Base-by-base conservation (phyloP, 179 eudicot species). In the Spinacia oleracea region DNA sequence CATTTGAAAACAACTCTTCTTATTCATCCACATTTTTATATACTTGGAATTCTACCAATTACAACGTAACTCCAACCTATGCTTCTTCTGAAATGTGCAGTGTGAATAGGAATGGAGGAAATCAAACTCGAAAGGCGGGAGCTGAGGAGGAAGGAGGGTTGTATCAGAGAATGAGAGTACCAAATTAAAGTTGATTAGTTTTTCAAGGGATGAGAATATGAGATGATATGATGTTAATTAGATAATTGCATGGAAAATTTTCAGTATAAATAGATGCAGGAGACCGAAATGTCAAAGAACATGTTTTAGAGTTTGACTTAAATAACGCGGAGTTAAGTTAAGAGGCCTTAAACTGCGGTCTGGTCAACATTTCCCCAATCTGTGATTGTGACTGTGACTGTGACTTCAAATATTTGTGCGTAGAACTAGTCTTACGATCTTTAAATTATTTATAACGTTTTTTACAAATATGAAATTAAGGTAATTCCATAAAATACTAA, bases 291-390 rank as follows among this genome's bases (percentile, higher is more conserved):
- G 60, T 27, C 42, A 60, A 25, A 55, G 18, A 50, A 29, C 20
- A 50, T 72, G 43, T 34, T 29, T 7, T 48, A 29, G 27, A 48
- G 18, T 46, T 73, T 73, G 76, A 73, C 76, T 73, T 21, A 31
- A 51, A 53, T 51, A 67, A 62, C 79, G 79, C 79, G 74, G 80
- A 46, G 46, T 73, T 51, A 53, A 25, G 5, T 53, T 53, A 53
- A 53, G 58, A 20, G 16, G 66, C 35, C 38, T 32, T 62, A 10
- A 62, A 59, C 8, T 62, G 35, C 16, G 38, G 66, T 62, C 34
- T 62, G 29, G 64, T 59, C 31, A 23, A 25, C 27, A n/a, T 2
- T 62, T 6, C 12, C n/a, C 27, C 20, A 14, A 18, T 53, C 21
- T 53, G 25, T 14, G 6, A 59, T 9, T 23, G 31, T 58, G 29